Evolutionary conservation across 371 early-diverging fungal species (phyloP), one percentile per base, ranked within the genome.

Genomic region (Haplosporangium sp.): DNA sequence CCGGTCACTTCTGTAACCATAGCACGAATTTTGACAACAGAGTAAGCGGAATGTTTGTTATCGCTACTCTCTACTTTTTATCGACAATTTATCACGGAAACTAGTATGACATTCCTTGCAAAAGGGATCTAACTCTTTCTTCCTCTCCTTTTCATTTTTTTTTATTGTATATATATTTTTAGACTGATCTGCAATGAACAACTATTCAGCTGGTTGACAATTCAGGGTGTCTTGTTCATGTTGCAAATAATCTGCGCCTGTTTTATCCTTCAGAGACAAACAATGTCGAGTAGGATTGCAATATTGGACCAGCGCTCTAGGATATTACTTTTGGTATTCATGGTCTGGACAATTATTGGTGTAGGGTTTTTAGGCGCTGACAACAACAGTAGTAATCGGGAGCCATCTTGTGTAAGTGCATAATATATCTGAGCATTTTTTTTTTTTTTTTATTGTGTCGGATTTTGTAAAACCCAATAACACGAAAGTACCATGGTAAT

Each of bases 341-440:
- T 81, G 72, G 62, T 81, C 39, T 81, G 81, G 81, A 74, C 81
- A 13, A 39, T 74, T 55, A 65, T 81, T 57, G 81, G 81, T 15
- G 75, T 72, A 9, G 81, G 81, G 0, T 74, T 81, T 58, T 61
- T 81, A 60, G 69, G 81, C 1, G 65, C 65, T 27, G 27, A 27
- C 27, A 27, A 27, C 2, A 60, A 74, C 34, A 48, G 44, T 17
- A 42, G 17, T 37, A 50, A 44, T 2, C 69, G 59, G 56, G 71
- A 60, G 3, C 52, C 74, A 1, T 40, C 64, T 8, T 78, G 78
- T 53, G 78, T 69, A 67, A 63, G 71, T 42, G 6, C 20, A 3
- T 6, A 35, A 3, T 34, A 35, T 44, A 4, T 15, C 9, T 13
- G 44, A 34, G 15, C 9, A 44, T 44, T 53, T 27, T n/a, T 10